Evolutionary conservation across 441 rosid genomes (phyloP).

Genomic region (Capsella rubella): DNA sequence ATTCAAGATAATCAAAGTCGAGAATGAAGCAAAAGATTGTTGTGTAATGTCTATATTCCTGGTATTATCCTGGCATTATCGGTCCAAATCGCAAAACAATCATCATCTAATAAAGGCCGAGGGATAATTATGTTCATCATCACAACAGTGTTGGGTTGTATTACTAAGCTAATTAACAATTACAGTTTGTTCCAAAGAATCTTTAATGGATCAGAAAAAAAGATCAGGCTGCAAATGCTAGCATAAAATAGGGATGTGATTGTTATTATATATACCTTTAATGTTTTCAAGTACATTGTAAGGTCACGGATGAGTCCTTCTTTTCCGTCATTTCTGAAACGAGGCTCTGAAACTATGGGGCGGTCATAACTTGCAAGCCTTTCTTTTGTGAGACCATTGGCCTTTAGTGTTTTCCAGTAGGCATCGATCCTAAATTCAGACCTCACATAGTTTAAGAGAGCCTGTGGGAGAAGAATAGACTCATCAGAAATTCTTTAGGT

Average conservation of each 20-base stretch:
- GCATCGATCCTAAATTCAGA: conserved; percentile 59
- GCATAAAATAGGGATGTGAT: not conserved
- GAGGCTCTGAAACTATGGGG: conserved; percentile 49
- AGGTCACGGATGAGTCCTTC: conserved; percentile 74
- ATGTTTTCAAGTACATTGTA: conserved; percentile 69
- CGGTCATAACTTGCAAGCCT: conserved; percentile 63
- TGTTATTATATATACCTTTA: conserved; percentile 53
- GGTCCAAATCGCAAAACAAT: not conserved
- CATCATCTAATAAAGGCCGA: conserved; percentile 13
- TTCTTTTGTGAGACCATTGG: conserved; percentile 67
- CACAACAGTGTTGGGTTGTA: not conserved
- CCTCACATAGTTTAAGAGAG: conserved; percentile 66
- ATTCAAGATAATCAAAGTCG: not conserved
- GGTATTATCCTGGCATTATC: not conserved
- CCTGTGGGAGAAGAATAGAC: conserved; percentile 50
- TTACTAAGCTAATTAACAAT: conserved; percentile 5
- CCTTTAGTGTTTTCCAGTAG: conserved; percentile 68
- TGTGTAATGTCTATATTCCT: not conserved
- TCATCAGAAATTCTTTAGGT: conserved; percentile 30
- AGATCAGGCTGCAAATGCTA: conserved; percentile 22
- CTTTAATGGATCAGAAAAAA: conserved; percentile 5
- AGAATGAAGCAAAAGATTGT: not conserved
- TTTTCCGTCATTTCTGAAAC: conserved; percentile 55
- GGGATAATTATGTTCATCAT: not conserved
- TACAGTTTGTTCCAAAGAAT: conserved; percentile 8